A percentile compares a stretch with the other conserved stretches of the same genome.
Evolutionary conservation across 371 early-diverging fungal genomes (phyloP).

Genomic region (Thermomucor indicae-seudaticae): DNA sequence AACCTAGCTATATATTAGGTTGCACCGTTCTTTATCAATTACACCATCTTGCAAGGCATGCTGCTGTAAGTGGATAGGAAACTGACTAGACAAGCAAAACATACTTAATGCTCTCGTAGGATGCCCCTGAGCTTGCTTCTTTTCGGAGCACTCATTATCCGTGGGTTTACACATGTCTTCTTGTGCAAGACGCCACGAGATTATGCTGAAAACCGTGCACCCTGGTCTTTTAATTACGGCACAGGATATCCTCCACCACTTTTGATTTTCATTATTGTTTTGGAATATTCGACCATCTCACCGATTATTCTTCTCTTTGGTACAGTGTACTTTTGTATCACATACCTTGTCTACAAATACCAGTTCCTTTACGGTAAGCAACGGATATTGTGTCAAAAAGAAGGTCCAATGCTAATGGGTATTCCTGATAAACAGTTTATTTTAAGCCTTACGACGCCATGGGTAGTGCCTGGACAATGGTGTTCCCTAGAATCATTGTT

Average conservation of each 20-base stretch:
- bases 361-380: slow-evolving; percentile 68
- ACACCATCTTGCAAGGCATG: slow-evolving; percentile 63
- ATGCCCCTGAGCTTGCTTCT: slow-evolving; percentile 66
- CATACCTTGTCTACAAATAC: slow-evolving; percentile 84
- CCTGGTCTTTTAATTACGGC: slow-evolving; percentile 58
- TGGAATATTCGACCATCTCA: slow-evolving; percentile 83
- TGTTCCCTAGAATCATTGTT: slow-evolving; percentile 72
- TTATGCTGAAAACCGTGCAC: slow-evolving; percentile 54
- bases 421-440: slow-evolving; percentile 44
- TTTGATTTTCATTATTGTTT: slow-evolving; percentile 81
- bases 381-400: background rate
- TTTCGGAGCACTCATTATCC: slow-evolving; percentile 43
- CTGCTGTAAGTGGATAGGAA: slow-evolving; percentile 34
- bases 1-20: slow-evolving; percentile 24
- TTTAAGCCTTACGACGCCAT: slow-evolving; percentile 82
- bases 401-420: background rate
- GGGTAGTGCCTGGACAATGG: slow-evolving; percentile 76
- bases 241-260: slow-evolving; percentile 62
- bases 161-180: slow-evolving; percentile 39
- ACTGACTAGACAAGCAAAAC: too few relatives aligned
- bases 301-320: slow-evolving; percentile 84
- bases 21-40: slow-evolving; percentile 81
- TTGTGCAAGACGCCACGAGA: slow-evolving; percentile 71
- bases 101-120: slow-evolving; percentile 6
- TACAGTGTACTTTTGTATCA: slow-evolving; percentile 70